These are phyloP conservation scores for Jaltomata sinuosa DNA, from an alignment of 257 asterid genomes.

Conservation along the genomic window DNA sequence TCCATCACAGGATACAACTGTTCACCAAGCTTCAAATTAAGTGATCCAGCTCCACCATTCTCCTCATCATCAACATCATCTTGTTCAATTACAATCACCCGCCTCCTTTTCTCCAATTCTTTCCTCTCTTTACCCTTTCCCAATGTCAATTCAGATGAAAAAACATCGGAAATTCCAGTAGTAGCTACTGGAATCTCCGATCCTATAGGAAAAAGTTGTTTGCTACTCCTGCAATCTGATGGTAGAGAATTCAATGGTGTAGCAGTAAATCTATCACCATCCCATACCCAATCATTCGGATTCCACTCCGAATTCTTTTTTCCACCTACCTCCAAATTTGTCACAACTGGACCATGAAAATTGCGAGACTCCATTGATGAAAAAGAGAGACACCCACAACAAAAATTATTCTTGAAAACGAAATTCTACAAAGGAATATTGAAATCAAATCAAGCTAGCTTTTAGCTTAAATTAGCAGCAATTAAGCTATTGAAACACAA, in stretches of 20 bases:
- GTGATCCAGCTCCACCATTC: conserved; percentile 44
- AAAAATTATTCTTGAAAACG: neutral
- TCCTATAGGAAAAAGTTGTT: conserved; percentile 45
- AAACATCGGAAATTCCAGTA: conserved; percentile 20
- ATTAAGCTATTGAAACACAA: neutral
- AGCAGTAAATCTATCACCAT: conserved; percentile 68
- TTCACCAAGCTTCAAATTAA: conserved; percentile 74
- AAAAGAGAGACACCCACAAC: neutral
- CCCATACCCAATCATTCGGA: conserved; percentile 91
- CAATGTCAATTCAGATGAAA: conserved; percentile 21
- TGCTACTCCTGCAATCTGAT: conserved; percentile 50
- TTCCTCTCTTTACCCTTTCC: conserved; percentile 44
- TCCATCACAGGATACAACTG: conserved; percentile 41
- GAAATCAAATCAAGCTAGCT: neutral
- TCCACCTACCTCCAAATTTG: conserved; percentile 50
- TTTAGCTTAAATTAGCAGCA: neutral
- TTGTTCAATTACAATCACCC: conserved; percentile 29
- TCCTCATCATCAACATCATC: neutral
- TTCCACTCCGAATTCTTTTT: conserved; percentile 71
- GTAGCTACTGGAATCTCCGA: conserved; percentile 22
- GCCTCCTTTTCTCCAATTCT: conserved; percentile 65
- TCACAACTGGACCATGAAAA: conserved; percentile 23
- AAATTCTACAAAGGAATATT: too few species aligned
- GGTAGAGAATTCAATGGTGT: conserved; percentile 41
- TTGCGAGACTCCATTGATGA: conserved; percentile 10